phyloP scores from a whole-genome alignment of 257 asterid species.

The Penstemon davidsonii region DNA sequence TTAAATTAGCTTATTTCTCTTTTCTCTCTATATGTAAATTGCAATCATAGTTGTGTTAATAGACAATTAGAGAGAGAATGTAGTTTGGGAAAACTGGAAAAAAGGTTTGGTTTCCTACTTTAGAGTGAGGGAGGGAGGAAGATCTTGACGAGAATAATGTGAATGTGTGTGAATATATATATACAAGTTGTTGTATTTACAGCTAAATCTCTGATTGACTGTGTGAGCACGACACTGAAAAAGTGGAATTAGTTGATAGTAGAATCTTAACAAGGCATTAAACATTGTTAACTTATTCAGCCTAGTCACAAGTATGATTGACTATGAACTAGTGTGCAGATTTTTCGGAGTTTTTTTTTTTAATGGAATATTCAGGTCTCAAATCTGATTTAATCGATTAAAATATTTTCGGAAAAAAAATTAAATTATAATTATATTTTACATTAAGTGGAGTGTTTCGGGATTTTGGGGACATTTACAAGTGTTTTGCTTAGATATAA shows the following conservation, averaged over 20 bases:
- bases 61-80: constrained; percentile 27
- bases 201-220: constrained; percentile 20
- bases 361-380: too few species aligned
- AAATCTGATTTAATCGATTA: too few species aligned
- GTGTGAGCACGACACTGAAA: constrained; percentile 33
- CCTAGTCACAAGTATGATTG: constrained; percentile 1
- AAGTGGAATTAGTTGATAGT: neutral
- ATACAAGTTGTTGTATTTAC: neutral
- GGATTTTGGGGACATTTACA: too few species aligned
- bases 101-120: constrained; percentile 27
- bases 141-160: constrained; percentile 30
- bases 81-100: constrained; percentile 30
- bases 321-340: too few species aligned
- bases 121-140: constrained; percentile 22
- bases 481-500: too few species aligned
- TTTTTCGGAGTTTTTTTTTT: too few species aligned
- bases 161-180: constrained; percentile 22
- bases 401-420: too few species aligned
- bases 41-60: constrained; percentile 24
- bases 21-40: constrained; percentile 18
- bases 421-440: too few species aligned
- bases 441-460: too few species aligned
- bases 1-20: constrained; percentile 14
- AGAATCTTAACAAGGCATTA: constrained; percentile 19
- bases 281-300: constrained; percentile 9